Percentiles rank a stretch among this genome's conserved stretches.
These are phyloP conservation scores for Trametes sp. DNA, from an alignment of 1,284 basidiomycete genomes.

Conservation along the genomic window DNA sequence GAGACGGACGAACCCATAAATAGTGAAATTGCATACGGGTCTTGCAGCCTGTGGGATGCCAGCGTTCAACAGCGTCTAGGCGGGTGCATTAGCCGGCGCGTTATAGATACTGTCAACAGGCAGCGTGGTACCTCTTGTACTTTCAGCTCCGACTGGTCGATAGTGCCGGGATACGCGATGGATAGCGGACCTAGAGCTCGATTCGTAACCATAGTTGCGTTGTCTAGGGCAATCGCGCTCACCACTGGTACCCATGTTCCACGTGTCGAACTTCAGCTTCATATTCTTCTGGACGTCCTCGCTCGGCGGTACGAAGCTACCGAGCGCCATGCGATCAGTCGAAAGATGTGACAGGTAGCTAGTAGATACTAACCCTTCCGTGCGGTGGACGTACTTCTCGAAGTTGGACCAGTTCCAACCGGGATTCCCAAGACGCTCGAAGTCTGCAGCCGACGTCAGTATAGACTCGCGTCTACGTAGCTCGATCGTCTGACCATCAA, in stretches of 20 bases:
- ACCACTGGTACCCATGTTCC: slow-evolving; percentile 33
- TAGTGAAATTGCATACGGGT: slow-evolving; percentile 28
- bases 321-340: too few relatives aligned
- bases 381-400: slow-evolving; percentile 31
- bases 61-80: slow-evolving; percentile 36
- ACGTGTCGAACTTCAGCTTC: slow-evolving; percentile 30
- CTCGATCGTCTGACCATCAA: slow-evolving; percentile 27
- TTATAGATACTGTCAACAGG: neutral
- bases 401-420: slow-evolving; percentile 39
- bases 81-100: neutral
- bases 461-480: neutral
- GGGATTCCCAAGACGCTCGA: slow-evolving; percentile 37
- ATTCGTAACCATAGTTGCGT: neutral
- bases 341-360: too few relatives aligned
- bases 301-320: slow-evolving; percentile 34
- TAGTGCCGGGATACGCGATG: slow-evolving; percentile 32
- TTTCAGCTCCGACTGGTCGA: slow-evolving; percentile 33
- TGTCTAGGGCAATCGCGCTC: neutral
- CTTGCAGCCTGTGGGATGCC: slow-evolving; percentile 32
- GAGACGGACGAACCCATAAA: neutral
- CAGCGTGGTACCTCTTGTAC: slow-evolving; percentile 31
- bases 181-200: slow-evolving; percentile 29
- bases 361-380: slow-evolving; percentile 34
- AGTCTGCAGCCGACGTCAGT: slow-evolving; percentile 19
- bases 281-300: slow-evolving; percentile 27